Base-by-base conservation (phyloP, 1,284 basidiomycete species). In the Melampsora americana region DNA sequence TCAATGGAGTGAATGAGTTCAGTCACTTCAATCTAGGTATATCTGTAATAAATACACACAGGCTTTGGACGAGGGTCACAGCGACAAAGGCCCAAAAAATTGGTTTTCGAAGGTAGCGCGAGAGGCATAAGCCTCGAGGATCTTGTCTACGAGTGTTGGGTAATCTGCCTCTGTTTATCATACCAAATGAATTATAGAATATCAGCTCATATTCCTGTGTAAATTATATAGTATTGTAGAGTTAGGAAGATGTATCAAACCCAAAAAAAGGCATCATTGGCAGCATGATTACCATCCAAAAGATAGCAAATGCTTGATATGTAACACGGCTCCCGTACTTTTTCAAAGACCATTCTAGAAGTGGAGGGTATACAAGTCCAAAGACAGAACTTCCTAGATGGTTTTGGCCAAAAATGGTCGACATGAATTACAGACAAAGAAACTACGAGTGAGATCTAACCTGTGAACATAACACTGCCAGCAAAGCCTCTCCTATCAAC, bases 41-140 rank as follows among this genome's bases (percentile, higher is more conserved):
- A 4, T 35, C 3, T 35, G 3, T 35, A 35, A 35, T 4, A 3
- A 9, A 35, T 9, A 35, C 35, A 3, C 35, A 35, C 35, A 35
- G 35, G 35, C 35, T 35, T 35, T 35, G 35, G 35, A 35, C 35
- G 35, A 35, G 35, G 35, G 35, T 71, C 26, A 71, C 39, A 46
- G n/a, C 59, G n/a, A 42, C 48, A 46, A 71, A 71, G 39, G 69
- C 69, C 69, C 69, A 71, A 35, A 71, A 71, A 20, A 71, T 48
- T 14, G 69, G 69, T 14, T 60, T 71, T 30, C 64, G 42, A 18
- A 71, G n/a, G 46, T 71, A 62, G 35, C 35, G 35, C 35, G 35
- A 35, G 35, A 35, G 9, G 35, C 35, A 35, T 35, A 35, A 35
- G 35, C 35, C 5, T 35, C 35, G 35, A 9, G 35, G 35, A 35